Evolutionary conservation across 2,329 filamentous ascomycete species (phyloP).

Genomic region (Atkinsonella hypoxylon): DNA sequence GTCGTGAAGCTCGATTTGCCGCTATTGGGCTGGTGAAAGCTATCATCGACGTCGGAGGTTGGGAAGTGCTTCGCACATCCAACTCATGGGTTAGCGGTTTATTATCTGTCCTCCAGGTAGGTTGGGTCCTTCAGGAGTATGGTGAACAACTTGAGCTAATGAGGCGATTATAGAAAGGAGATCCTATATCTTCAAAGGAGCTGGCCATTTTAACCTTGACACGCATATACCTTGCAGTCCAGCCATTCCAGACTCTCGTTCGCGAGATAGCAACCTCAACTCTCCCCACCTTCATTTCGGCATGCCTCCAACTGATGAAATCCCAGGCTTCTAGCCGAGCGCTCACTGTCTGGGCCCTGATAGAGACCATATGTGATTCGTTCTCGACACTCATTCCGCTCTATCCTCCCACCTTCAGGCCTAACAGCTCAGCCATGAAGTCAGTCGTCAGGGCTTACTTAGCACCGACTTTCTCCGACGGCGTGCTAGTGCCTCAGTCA

Average conservation of each 20-base stretch:
- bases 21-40: constrained; percentile 72
- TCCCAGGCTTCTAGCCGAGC: constrained; percentile 20
- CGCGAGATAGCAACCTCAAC: constrained; percentile 81
- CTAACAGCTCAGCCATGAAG: constrained; percentile 58
- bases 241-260: constrained; percentile 69
- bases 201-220: constrained; percentile 66
- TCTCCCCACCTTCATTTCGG: constrained; percentile 59
- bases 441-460: constrained; percentile 47
- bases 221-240: constrained; percentile 72
- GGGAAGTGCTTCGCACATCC: constrained; percentile 63
- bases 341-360: constrained; percentile 31
- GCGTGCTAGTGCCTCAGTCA: constrained; percentile 33
- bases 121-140: neutral
- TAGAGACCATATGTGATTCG: constrained; percentile 59
- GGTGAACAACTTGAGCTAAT: neutral
- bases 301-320: constrained; percentile 57
- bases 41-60: constrained; percentile 69
- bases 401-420: constrained; percentile 74
- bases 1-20: constrained; percentile 60
- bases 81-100: constrained; percentile 70
- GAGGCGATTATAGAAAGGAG: constrained; percentile 51
- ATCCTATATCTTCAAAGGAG: constrained; percentile 60
- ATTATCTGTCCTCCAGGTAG: constrained; percentile 61
- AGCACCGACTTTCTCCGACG: constrained; percentile 48
- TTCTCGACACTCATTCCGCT: constrained; percentile 63